Conservation (phyloP, 805 yeast species). For the Huiozyma sinensis region DNA sequence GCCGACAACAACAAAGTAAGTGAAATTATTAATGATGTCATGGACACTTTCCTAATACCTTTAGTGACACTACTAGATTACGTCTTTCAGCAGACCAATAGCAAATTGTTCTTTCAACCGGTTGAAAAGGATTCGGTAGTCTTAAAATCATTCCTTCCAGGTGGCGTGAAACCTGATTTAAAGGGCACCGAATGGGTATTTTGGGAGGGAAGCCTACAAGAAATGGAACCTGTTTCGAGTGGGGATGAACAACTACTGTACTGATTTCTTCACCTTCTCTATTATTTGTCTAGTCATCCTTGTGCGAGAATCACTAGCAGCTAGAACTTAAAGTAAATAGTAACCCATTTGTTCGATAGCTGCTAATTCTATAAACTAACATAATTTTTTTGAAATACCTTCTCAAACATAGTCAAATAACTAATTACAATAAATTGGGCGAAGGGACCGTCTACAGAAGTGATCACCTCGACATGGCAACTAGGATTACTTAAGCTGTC, state of each 20-base stretch:
- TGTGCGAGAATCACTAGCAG: no score
- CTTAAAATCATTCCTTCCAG: conserved; percentile 14
- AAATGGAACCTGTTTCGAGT: not conserved
- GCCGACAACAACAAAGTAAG: conserved; percentile 4
- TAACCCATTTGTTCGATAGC: no score
- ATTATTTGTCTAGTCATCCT: no score
- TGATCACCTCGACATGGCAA: no score
- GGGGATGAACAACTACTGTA: not conserved
- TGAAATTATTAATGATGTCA: conserved; percentile 17
- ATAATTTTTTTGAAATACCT: no score
- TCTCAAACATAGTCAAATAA: no score
- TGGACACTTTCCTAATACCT: conserved; percentile 23
- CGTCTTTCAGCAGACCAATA: conserved; percentile 23
- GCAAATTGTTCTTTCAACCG: conserved; percentile 18
- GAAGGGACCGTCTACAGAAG: no score
- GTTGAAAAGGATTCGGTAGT: conserved; percentile 10
- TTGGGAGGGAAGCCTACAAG: conserved; percentile 4
- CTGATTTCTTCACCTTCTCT: not conserved
- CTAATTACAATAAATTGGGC: no score
- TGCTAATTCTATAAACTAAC: no score
- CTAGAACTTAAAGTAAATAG: no score
- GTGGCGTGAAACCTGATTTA: conserved; percentile 19
- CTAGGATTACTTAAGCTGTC: no score
- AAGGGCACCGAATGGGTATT: conserved; percentile 18
- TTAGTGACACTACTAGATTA: conserved; percentile 17